Conservation (phyloP, 2,329 filamentous ascomycete genomes). For the Kalaharituber pfeilii region DNA sequence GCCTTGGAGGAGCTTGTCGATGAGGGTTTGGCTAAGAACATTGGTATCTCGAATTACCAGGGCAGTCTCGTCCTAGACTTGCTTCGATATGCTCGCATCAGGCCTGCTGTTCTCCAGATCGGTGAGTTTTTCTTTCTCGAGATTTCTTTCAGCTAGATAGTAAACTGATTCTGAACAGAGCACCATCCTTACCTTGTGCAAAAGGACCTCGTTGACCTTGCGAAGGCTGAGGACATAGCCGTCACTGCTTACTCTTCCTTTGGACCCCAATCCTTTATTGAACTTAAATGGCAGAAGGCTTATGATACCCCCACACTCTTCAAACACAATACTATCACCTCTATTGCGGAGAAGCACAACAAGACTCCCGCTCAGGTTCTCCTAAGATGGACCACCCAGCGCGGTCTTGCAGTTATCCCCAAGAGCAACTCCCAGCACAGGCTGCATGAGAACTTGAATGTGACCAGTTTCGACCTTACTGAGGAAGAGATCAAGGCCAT, state of each 20-base stretch:
- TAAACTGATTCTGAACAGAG: slow-evolving; percentile 31
- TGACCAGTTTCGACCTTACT: slow-evolving; percentile 47
- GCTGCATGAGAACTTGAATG: slow-evolving; percentile 50
- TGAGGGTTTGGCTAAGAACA: slow-evolving; percentile 49
- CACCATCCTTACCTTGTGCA: slow-evolving; percentile 81
- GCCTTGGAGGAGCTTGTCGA: slow-evolving; percentile 62
- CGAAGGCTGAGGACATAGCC: slow-evolving; percentile 49
- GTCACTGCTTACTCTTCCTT: slow-evolving; percentile 76
- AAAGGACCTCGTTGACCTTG: slow-evolving; percentile 49
- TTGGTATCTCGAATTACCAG: slow-evolving; percentile 74
- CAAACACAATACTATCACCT: slow-evolving; percentile 47
- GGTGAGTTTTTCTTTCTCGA: not conserved
- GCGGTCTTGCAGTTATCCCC: slow-evolving; percentile 63
- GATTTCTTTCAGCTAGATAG: not conserved
- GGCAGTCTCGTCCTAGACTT: slow-evolving; percentile 60
- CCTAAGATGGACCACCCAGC: slow-evolving; percentile 73
- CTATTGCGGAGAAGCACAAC: slow-evolving; percentile 48
- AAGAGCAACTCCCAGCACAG: slow-evolving; percentile 46
- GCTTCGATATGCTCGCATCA: slow-evolving; percentile 57
- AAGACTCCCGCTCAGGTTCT: slow-evolving; percentile 67
- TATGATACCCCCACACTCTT: slow-evolving; percentile 50
- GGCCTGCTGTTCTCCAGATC: slow-evolving; percentile 64
- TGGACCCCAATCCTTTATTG: slow-evolving; percentile 60
- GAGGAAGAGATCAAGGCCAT: slow-evolving; percentile 51
- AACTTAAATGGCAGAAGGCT: slow-evolving; percentile 55